These are phyloP conservation scores for Pseudogymnoascus sp. DNA, from an alignment of 2,329 filamentous ascomycete genomes.

Conservation along the genomic window DNA sequence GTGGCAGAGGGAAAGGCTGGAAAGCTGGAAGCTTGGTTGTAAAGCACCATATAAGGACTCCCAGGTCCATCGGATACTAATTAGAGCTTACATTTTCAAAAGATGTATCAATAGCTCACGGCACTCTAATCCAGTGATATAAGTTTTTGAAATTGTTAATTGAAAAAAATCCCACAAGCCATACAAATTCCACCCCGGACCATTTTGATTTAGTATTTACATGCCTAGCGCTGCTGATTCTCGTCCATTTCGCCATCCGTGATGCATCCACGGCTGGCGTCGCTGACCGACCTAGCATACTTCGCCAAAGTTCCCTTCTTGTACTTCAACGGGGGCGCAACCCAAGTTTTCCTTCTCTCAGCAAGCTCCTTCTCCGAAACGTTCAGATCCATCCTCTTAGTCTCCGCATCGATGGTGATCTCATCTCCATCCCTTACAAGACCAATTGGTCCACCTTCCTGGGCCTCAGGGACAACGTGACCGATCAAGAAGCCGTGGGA, in stretches of 20 bases:
- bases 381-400: conserved; percentile 42
- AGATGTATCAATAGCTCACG: not conserved
- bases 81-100: not conserved
- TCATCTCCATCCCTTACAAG: conserved; percentile 49
- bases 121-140: not conserved
- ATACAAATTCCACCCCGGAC: not conserved
- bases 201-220: not conserved
- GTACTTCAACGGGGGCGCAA: conserved; percentile 47
- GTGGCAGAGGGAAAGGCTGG: not conserved
- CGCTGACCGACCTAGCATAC: conserved; percentile 45
- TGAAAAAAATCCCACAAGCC: not conserved
- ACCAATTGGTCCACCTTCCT: conserved; percentile 51
- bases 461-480: conserved; percentile 53
- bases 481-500: conserved; percentile 54
- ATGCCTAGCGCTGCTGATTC: not conserved
- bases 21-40: not conserved
- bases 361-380: conserved; percentile 42
- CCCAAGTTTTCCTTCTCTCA: conserved; percentile 41
- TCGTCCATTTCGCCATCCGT: conserved; percentile 35
- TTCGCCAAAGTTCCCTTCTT: conserved; percentile 50
- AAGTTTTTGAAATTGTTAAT: conserved; percentile 2
- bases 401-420: conserved; percentile 52
- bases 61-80: not conserved
- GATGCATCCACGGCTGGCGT: conserved; percentile 51
- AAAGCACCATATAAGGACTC: not conserved